phyloP scores from a whole-genome alignment of 768 basidiomycete genomes.

The Coprinopsis marcescibilis region DNA sequence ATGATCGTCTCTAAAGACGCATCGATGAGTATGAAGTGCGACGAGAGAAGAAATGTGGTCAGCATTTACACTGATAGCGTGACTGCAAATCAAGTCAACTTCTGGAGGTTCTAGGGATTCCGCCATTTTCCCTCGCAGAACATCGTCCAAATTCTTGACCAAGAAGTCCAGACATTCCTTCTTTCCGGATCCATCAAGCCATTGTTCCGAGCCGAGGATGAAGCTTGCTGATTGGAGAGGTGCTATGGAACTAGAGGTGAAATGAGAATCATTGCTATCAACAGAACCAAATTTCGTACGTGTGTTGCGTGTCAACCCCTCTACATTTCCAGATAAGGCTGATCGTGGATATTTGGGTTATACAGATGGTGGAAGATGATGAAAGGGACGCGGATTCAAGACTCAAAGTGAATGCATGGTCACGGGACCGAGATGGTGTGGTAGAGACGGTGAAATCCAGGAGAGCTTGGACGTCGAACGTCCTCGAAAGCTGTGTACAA shows the following conservation, averaged over 20 bases:
- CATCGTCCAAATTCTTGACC: slow-evolving; percentile 6
- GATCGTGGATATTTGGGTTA: slow-evolving; percentile 57
- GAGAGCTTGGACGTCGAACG: slow-evolving; percentile 56
- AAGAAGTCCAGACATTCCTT: slow-evolving; percentile 12
- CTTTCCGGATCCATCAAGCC: slow-evolving; percentile 14
- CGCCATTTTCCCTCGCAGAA: slow-evolving; percentile 8
- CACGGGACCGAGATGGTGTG: slow-evolving; percentile 43
- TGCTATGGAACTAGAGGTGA: slow-evolving; percentile 12
- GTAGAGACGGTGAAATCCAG: slow-evolving; percentile 47
- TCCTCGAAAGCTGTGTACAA: slow-evolving; percentile 46
- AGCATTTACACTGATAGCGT: slow-evolving; percentile 8
- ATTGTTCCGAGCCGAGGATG: slow-evolving; percentile 9
- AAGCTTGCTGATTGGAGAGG: slow-evolving; percentile 11
- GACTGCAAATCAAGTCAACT: slow-evolving; percentile 14
- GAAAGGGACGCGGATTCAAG: slow-evolving; percentile 53
- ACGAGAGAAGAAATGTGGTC: neutral
- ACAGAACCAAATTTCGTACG: neutral
- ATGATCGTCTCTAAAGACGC: slow-evolving; percentile 14
- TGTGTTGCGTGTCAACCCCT: neutral
- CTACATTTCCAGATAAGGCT: slow-evolving; percentile 66
- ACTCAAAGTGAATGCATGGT: slow-evolving; percentile 46
- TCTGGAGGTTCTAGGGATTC: slow-evolving; percentile 10
- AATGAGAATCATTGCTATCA: neutral
- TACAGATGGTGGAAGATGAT: slow-evolving; percentile 30
- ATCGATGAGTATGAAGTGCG: neutral